Evolutionary conservation across 352 stramenopile species (phyloP), one percentile per base, ranked within the genome.

Genomic region (Globisporangium abappressorium): DNA sequence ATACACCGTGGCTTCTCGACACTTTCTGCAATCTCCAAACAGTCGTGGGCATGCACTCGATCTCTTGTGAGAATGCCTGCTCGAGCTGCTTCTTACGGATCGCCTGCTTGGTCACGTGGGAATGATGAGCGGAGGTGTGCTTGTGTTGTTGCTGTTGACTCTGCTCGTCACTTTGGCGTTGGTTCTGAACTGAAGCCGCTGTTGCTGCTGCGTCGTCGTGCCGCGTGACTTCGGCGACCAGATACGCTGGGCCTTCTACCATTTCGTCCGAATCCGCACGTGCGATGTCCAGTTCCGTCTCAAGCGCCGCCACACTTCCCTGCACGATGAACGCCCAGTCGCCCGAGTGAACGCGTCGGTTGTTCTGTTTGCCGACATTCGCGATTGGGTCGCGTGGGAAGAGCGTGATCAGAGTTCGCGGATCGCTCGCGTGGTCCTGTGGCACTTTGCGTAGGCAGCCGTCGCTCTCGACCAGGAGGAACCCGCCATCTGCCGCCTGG

Each of bases 261-360:
- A 74, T 66, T 34, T 51, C 59, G 15, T 61, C 55, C 46, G 73
- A 72, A 38, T 77, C 59, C 0, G 67, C 73, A 3, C 73, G 65
- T 1, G 70, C 49, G 26, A 60, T 57, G 1, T 55, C 53, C 26
- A 70, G 38, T 0, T 65, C 34, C 3, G 57, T 58, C 30, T 71
- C 68, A 8, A 75, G 33, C 2, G 76, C 70, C 18, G 74, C 70
- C 2, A 64, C 57, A 1, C 2, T 34, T 2, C 76, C 70, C 9
- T 82, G 57, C 0, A 78, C 68, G 8, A 87, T 22, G 53, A 79
- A 85, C n/a, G 68, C 66, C 14, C 57, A 57, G 24, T 85, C 75
- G 0, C 68, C 71, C 0, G 56, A 62, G 0, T 28, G 63, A 8
- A 87, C 43, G 33, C 57, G 59, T n/a, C 38, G 38, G 12, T 69